phyloP scores from a whole-genome alignment of 495 filamentous ascomycete species.

The Neurospora sp. region DNA sequence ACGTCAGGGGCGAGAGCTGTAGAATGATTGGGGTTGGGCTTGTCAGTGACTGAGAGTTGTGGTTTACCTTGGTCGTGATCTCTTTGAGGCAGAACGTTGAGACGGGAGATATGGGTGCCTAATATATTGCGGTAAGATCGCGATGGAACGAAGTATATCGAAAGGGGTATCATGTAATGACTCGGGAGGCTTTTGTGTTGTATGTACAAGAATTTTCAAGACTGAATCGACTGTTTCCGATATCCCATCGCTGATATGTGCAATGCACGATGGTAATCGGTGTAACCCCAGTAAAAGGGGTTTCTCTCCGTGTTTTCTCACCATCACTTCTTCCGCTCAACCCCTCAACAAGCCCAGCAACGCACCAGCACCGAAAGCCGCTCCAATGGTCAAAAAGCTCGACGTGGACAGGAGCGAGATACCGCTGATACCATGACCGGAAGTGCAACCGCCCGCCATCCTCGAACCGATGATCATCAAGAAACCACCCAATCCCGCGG shows the following conservation, averaged over 20 bases:
- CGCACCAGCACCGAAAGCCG: slow-evolving; percentile 39
- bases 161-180: background rate
- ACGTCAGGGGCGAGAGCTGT: background rate
- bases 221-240: background rate
- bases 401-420: slow-evolving; percentile 39
- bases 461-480: slow-evolving; percentile 43
- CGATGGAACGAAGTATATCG: background rate
- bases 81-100: background rate
- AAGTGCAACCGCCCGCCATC: slow-evolving; percentile 49
- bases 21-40: background rate
- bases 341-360: slow-evolving; percentile 13
- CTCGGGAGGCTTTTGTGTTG: background rate
- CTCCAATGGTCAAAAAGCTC: slow-evolving; percentile 41
- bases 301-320: background rate
- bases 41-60: background rate
- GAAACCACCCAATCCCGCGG: slow-evolving; percentile 36
- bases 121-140: background rate
- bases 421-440: slow-evolving; percentile 50
- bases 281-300: background rate
- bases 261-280: background rate
- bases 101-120: background rate
- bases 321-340: background rate
- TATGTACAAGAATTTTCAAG: background rate
- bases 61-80: background rate
- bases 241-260: background rate